phyloP scores from a whole-genome alignment of 2,329 filamentous ascomycete species.

The Simplicillium aogashimaense region DNA sequence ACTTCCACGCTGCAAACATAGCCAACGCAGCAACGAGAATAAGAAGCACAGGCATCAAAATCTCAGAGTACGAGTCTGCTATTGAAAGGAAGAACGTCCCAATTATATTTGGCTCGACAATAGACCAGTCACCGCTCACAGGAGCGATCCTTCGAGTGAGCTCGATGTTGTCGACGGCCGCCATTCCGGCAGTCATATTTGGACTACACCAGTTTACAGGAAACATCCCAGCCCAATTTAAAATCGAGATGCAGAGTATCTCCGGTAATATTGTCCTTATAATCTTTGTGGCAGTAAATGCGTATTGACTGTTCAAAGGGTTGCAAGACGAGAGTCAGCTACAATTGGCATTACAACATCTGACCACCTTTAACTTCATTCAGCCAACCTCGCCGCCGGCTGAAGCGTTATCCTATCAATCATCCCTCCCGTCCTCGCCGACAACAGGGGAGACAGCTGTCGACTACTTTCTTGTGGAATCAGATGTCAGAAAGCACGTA shows the following conservation, averaged over 20 bases:
- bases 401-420: too few species aligned
- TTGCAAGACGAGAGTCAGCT: constrained; percentile 10
- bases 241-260: too few species aligned
- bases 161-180: constrained; percentile 13
- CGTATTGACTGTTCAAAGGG: constrained; percentile 8
- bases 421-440: constrained; percentile 1
- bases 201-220: constrained; percentile 3
- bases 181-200: constrained; percentile 13
- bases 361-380: constrained; percentile 15
- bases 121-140: constrained; percentile 14
- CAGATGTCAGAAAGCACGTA: constrained; percentile 11
- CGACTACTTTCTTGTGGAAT: constrained; percentile 14
- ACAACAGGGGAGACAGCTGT: constrained; percentile 9
- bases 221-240: too few species aligned
- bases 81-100: constrained; percentile 7
- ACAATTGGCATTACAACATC: constrained; percentile 13
- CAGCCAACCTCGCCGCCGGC: constrained; percentile 10
- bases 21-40: constrained; percentile 12
- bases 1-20: constrained; percentile 12
- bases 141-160: constrained; percentile 13
- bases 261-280: too few species aligned
- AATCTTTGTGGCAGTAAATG: too few species aligned
- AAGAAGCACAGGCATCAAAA: constrained; percentile 8
- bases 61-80: constrained; percentile 9
- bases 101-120: constrained; percentile 10